Evolutionary conservation across 768 basidiomycete species (phyloP).

Genomic region (Trametes villosa): DNA sequence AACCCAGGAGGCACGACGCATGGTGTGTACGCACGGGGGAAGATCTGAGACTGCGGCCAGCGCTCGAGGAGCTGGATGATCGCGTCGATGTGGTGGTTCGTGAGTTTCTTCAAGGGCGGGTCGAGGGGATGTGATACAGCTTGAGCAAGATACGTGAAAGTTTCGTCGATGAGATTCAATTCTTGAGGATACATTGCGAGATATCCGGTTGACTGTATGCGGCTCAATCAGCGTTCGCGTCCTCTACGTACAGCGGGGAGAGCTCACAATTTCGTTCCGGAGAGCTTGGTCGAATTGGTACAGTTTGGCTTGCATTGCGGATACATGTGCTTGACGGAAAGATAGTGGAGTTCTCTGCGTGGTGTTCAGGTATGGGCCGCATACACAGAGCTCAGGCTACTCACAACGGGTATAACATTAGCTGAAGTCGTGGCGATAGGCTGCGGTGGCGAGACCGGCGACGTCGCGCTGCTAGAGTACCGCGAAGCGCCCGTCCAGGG

Average conservation of each 20-base stretch:
- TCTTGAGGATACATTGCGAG: constrained; percentile 76
- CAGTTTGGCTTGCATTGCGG: constrained; percentile 80
- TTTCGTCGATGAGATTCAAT: constrained; percentile 57
- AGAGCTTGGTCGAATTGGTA: constrained; percentile 74
- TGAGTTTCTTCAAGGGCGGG: constrained; percentile 40
- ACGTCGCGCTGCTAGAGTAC: constrained; percentile 48
- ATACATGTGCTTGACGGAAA: constrained; percentile 86
- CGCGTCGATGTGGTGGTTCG: constrained; percentile 58
- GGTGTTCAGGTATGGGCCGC: neutral
- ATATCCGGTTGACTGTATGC: constrained; percentile 63
- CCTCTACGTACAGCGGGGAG: neutral
- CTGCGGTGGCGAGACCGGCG: constrained; percentile 38
- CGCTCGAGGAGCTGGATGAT: constrained; percentile 68
- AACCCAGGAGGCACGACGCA: constrained; percentile 11
- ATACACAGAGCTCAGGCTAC: neutral
- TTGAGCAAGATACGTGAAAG: constrained; percentile 61
- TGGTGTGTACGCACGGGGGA: too few species aligned
- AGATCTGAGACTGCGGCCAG: constrained; percentile 75
- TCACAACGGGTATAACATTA: constrained; percentile 31
- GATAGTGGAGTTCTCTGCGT: constrained; percentile 61
- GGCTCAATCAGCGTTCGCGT: neutral
- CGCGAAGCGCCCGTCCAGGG: constrained; percentile 77
- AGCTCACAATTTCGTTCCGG: constrained; percentile 67
- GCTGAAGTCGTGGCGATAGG: constrained; percentile 35
- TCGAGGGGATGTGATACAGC: constrained; percentile 44